A percentile compares a stretch with the other conserved stretches of the same genome.
phyloP scores from a whole-genome alignment of 768 basidiomycete species.

The Russula dissimulans region DNA sequence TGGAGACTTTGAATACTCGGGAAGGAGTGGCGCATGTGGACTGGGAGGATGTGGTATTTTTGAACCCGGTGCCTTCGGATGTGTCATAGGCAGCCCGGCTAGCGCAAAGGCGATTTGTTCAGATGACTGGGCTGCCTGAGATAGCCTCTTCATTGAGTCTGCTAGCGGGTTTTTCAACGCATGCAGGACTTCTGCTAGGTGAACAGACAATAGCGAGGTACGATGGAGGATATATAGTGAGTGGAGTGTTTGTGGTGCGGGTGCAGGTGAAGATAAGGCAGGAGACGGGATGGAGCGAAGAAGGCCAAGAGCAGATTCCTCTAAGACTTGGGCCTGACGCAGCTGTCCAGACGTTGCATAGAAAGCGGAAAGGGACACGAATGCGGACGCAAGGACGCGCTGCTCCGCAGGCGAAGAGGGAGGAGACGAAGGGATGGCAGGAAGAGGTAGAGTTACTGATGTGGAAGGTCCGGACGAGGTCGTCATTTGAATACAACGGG shows the following conservation, averaged over 20 bases:
- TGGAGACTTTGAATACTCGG: constrained; percentile 37
- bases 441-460: constrained; percentile 16
- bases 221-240: constrained; percentile 60
- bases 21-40: constrained; percentile 33
- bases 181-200: constrained; percentile 64
- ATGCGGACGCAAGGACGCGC: constrained; percentile 47
- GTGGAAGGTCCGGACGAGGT: constrained; percentile 27
- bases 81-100: constrained; percentile 32
- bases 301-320: constrained; percentile 47
- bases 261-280: constrained; percentile 32
- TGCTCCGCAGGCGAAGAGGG: constrained; percentile 57
- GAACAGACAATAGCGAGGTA: constrained; percentile 61
- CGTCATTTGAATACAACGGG: constrained; percentile 40
- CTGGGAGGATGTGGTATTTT: constrained; percentile 31
- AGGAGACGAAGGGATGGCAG: constrained; percentile 28
- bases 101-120: constrained; percentile 53
- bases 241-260: constrained; percentile 56
- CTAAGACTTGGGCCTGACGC: constrained; percentile 42
- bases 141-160: constrained; percentile 47
- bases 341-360: constrained; percentile 54
- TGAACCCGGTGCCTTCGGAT: constrained; percentile 30
- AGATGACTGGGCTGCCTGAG: constrained; percentile 55
- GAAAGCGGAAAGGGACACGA: constrained; percentile 65
- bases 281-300: constrained; percentile 47
- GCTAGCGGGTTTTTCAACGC: constrained; percentile 35